Base-by-base conservation (phyloP, 495 filamentous ascomycete genomes). In the Opeltia flavorubescens region DNA sequence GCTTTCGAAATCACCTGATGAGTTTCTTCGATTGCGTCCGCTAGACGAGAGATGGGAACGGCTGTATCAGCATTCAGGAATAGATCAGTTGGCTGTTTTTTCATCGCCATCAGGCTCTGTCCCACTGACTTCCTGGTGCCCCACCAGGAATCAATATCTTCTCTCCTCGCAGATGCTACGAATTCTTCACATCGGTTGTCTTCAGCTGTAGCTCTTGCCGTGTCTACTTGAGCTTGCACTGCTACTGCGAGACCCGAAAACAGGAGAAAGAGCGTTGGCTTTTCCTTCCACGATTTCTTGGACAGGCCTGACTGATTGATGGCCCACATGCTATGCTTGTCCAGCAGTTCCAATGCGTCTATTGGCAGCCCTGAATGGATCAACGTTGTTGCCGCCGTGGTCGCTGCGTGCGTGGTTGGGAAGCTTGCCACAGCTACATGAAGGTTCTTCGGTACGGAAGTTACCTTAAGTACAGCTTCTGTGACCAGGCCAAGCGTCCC, bases 61-160 rank as follows among this genome's bases (percentile, higher is more conserved):
- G 78, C 78, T 6, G 80, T 77, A 58, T 82, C 78, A 2, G 78
- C 80, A 8, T 76, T 78, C 74, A 78, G 78, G 40, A 82, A 76
- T 20, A 70, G 74, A 48, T 80, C 76, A 27, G 66, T 64, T 2
- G 73, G 68, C 41, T 66, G 59, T 50, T 65, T 57, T 30, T 64
- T 66, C 71, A 77, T 71, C 6, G 75, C 72, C 64, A 79, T 72
- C 3, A 78, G 67, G 52, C 70, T 75, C 75, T 72, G 80, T 15
- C 79, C 61, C 4, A 72, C 73, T 50, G 72, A 57, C 53, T 82
- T 82, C 15, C 78, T 65, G 13, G 77, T 78, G 38, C 66, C 68
- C 78, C 78, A 82, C 8, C 80, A 61, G 44, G 77, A 73, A 25
- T 63, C 59, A 65, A 70, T 71, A 52, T 82, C 75, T 4, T 68